Evolutionary conservation across 1,139 yeast species (phyloP).

Genomic region (Suhomyces ambrosiae): DNA sequence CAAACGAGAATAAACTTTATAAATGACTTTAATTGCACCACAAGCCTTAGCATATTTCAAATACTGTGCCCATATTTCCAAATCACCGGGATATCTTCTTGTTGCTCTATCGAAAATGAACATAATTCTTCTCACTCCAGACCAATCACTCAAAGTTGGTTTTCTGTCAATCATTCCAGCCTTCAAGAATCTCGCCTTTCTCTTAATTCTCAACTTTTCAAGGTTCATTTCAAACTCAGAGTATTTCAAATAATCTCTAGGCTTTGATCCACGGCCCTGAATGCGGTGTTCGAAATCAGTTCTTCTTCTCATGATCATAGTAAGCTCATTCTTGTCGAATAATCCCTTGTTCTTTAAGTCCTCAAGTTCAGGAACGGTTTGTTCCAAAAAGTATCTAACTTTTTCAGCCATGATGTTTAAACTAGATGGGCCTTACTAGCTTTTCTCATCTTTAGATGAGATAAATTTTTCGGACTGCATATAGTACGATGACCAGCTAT

Average conservation of each 20-base stretch:
- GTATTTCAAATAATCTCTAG: slow-evolving; percentile 77
- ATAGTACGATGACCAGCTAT: not conserved
- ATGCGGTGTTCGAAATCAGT: slow-evolving; percentile 95
- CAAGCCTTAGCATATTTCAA: slow-evolving; percentile 71
- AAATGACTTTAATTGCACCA: slow-evolving; percentile 79
- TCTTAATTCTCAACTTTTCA: slow-evolving; percentile 74
- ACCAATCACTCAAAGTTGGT: slow-evolving; percentile 80
- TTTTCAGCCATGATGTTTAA: slow-evolving; percentile 66
- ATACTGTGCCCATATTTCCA: slow-evolving; percentile 77
- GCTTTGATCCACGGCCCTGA: slow-evolving; percentile 78
- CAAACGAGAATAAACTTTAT: slow-evolving; percentile 75
- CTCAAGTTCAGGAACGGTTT: slow-evolving; percentile 88
- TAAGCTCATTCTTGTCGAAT: slow-evolving; percentile 78
- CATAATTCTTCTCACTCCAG: slow-evolving; percentile 78
- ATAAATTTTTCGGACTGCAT: slow-evolving; percentile 11
- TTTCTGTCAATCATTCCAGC: slow-evolving; percentile 52
- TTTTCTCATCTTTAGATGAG: slow-evolving; percentile 8
- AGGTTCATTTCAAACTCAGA: slow-evolving; percentile 80
- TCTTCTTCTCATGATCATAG: slow-evolving; percentile 85
- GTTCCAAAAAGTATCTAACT: slow-evolving; percentile 76
- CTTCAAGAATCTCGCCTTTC: slow-evolving; percentile 63
- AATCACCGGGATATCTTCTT: slow-evolving; percentile 74
- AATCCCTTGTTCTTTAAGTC: slow-evolving; percentile 82
- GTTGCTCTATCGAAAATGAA: slow-evolving; percentile 86
- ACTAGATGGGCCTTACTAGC: not conserved